Conservation (phyloP, 2,329 filamentous ascomycete genomes). For the Aspergillus neotritici region DNA sequence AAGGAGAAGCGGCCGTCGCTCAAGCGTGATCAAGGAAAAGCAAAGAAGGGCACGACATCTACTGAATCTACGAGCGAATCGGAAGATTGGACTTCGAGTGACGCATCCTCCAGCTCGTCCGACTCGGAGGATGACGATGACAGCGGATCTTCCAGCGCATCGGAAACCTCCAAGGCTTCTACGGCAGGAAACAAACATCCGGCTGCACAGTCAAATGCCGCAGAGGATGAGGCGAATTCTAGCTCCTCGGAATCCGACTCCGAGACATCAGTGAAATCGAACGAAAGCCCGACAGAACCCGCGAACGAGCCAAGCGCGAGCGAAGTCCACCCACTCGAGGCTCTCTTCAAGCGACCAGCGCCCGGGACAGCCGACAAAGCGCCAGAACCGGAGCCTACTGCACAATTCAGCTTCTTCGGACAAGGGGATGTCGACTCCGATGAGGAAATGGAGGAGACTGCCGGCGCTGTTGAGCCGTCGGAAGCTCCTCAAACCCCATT, state of each 20-base stretch:
- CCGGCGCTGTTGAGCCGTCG: background rate
- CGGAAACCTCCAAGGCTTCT: slow-evolving; percentile 25
- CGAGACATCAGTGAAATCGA: too few species aligned
- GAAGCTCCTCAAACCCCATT: slow-evolving; percentile 70
- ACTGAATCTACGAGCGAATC: slow-evolving; percentile 18
- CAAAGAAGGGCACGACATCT: slow-evolving; percentile 8
- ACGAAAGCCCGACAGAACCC: too few species aligned
- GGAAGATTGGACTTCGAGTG: slow-evolving; percentile 34
- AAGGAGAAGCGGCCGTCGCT: slow-evolving; percentile 24
- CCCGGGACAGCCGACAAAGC: slow-evolving; percentile 34
- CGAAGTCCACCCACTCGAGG: slow-evolving; percentile 78
- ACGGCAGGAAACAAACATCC: too few species aligned
- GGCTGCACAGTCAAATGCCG: slow-evolving; percentile 12
- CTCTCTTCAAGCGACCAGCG: slow-evolving; percentile 74
- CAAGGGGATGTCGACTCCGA: slow-evolving; percentile 47
- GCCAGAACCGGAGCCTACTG: slow-evolving; percentile 41
- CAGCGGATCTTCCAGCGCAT: slow-evolving; percentile 18
- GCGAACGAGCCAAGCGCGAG: background rate
- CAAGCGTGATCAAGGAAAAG: slow-evolving; percentile 14
- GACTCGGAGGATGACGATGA: slow-evolving; percentile 24
- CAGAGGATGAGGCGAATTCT: slow-evolving; percentile 8
- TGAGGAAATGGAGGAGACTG: slow-evolving; percentile 41
- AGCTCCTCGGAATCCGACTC: too few species aligned
- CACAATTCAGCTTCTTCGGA: slow-evolving; percentile 74
- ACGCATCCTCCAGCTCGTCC: slow-evolving; percentile 19